Evolutionary conservation across 192 early-diverging fungal species (phyloP).

Genomic region (Umbelopsis ramanniana): DNA sequence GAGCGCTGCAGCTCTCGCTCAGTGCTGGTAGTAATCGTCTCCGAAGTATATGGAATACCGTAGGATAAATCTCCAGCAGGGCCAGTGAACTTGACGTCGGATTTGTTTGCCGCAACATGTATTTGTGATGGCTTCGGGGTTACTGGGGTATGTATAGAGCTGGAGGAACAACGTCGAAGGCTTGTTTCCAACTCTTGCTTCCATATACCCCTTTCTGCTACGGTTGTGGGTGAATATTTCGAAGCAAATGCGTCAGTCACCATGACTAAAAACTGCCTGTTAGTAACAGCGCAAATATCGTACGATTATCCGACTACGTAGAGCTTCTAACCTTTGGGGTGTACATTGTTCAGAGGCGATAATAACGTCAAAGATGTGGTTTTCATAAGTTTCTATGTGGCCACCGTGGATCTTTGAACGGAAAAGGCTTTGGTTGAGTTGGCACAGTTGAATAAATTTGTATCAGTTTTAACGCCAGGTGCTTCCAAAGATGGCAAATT

Average conservation of each 20-base stretch:
- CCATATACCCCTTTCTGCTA: not conserved
- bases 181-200: not conserved
- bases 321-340: not conserved
- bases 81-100: not conserved
- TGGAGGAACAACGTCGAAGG: conserved; percentile 1
- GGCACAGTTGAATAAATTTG: not conserved
- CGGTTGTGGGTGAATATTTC: not conserved
- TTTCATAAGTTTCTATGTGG: not conserved
- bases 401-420: not conserved
- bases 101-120: not conserved
- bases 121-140: not conserved
- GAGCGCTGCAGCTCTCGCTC: not conserved
- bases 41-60: not conserved
- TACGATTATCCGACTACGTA: not conserved
- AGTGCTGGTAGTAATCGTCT: not conserved
- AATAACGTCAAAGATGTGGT: not conserved
- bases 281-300: too few species aligned
- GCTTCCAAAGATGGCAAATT: not conserved
- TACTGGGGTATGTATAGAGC: not conserved
- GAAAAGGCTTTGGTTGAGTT: not conserved
- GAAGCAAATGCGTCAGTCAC: not conserved
- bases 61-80: not conserved
- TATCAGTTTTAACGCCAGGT: not conserved
- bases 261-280: not conserved
- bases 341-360: not conserved